Conservation (phyloP, 495 filamentous ascomycete species). For the Hypoxylon subgilvum region DNA sequence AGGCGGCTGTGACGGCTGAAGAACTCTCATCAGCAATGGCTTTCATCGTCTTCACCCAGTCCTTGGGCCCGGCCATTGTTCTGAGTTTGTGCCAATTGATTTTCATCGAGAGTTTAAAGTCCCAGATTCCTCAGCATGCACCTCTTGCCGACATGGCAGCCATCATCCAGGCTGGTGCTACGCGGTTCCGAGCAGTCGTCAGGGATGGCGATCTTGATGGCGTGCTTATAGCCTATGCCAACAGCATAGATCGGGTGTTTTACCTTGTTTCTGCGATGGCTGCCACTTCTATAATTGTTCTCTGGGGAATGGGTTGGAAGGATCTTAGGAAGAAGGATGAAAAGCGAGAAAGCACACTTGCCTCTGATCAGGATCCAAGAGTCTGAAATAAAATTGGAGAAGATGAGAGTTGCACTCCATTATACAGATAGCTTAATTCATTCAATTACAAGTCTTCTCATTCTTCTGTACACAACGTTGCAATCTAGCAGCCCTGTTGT, state of each 20-base stretch:
- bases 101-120: background rate
- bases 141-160: background rate
- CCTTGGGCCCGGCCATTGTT: background rate
- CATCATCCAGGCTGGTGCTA: background rate
- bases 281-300: background rate
- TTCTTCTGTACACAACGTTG: no score
- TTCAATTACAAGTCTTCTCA: no score
- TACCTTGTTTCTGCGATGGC: slow-evolving; percentile 1
- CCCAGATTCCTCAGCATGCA: background rate
- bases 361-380: no score
- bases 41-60: background rate
- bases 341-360: no score
- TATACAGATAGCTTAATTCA: no score
- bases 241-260: slow-evolving; percentile 1
- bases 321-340: background rate
- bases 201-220: background rate
- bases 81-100: background rate
- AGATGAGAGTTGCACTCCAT: no score
- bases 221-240: slow-evolving; percentile 1
- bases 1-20: background rate
- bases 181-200: background rate
- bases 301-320: slow-evolving; percentile 9
- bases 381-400: no score
- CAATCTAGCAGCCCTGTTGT: no score
- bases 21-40: slow-evolving; percentile 3